Evolutionary conservation across 1,139 yeast genomes (phyloP).

Genomic region (Spencermartinsiella ligniputridi): DNA sequence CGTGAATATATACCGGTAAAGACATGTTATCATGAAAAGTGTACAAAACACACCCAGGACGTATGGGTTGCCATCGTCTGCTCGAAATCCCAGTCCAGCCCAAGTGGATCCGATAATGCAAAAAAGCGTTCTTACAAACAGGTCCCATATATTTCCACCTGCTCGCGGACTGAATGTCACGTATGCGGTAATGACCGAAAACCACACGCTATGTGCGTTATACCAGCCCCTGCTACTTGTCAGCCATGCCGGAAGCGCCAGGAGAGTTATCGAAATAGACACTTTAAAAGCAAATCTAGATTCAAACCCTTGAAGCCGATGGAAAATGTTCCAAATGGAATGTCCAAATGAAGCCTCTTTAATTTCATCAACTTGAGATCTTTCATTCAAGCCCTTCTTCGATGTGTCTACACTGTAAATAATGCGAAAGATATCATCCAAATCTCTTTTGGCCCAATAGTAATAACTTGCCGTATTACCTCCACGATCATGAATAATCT

Average conservation of each 20-base stretch:
- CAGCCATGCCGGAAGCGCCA: slow-evolving; percentile 44
- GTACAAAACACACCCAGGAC: slow-evolving; percentile 41
- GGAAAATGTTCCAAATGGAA: slow-evolving; percentile 37
- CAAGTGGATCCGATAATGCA: slow-evolving; percentile 42
- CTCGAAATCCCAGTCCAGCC: slow-evolving; percentile 44
- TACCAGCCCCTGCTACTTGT: slow-evolving; percentile 40
- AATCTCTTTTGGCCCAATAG: slow-evolving; percentile 41
- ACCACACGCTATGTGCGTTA: slow-evolving; percentile 39
- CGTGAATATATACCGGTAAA: slow-evolving; percentile 34
- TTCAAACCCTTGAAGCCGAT: slow-evolving; percentile 36
- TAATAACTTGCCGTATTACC: slow-evolving; percentile 42
- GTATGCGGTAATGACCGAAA: slow-evolving; percentile 40
- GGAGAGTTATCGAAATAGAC: slow-evolving; percentile 35
- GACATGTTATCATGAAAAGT: slow-evolving; percentile 33
- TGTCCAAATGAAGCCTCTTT: slow-evolving; percentile 3
- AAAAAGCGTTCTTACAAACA: slow-evolving; percentile 33
- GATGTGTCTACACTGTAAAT: slow-evolving; percentile 40
- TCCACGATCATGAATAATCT: slow-evolving; percentile 45
- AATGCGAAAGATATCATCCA: slow-evolving; percentile 46
- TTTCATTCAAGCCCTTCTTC: slow-evolving; percentile 16
- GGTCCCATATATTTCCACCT: slow-evolving; percentile 40
- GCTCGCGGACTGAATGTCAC: slow-evolving; percentile 41
- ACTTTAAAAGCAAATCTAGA: slow-evolving; percentile 43
- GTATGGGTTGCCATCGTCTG: slow-evolving; percentile 37
- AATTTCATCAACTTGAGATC: slow-evolving; percentile 1